These are phyloP conservation scores for Cercophora sp. DNA, from an alignment of 495 filamentous ascomycete genomes.

Conservation along the genomic window DNA sequence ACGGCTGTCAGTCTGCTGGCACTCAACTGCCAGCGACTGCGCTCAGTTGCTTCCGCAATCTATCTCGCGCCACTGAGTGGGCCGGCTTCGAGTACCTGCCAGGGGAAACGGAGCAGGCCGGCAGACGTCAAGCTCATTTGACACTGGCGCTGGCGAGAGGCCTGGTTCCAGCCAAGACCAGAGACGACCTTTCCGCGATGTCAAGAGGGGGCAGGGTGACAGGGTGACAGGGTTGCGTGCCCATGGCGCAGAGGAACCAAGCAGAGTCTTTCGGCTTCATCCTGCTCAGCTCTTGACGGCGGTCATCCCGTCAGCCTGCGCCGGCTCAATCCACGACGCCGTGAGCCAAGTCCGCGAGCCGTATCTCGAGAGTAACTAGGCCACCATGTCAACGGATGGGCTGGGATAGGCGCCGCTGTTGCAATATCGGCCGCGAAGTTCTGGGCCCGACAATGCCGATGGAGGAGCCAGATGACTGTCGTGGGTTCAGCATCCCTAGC, in stretches of 20 bases:
- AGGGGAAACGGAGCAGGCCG: conserved; percentile 1
- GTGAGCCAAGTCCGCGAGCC: not conserved
- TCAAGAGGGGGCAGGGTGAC: no score
- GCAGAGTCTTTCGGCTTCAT: not conserved
- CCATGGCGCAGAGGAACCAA: not conserved
- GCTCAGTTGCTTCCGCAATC: conserved; percentile 15
- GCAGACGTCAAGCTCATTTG: conserved; percentile 12
- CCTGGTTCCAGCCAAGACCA: not conserved
- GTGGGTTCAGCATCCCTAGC: no score
- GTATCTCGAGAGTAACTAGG: not conserved
- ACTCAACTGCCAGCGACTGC: conserved; percentile 14
- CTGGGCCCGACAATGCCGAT: not conserved
- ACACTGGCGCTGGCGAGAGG: not conserved
- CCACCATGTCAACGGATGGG: not conserved
- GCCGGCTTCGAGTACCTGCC: not conserved
- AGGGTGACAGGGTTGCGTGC: not conserved
- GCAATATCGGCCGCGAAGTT: not conserved
- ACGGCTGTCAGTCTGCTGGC: conserved; percentile 10
- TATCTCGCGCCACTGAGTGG: conserved; percentile 14
- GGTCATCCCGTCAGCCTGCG: conserved; percentile 10
- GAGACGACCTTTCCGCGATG: no score
- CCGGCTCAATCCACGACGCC: conserved; percentile 18
- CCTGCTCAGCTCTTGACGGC: not conserved
- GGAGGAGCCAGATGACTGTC: not conserved
- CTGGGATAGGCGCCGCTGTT: conserved; percentile 2